Evolutionary conservation across 2,329 filamentous ascomycete species (phyloP), one percentile per base, ranked within the genome.

Genomic region (Ophiostoma triangulosporum): DNA sequence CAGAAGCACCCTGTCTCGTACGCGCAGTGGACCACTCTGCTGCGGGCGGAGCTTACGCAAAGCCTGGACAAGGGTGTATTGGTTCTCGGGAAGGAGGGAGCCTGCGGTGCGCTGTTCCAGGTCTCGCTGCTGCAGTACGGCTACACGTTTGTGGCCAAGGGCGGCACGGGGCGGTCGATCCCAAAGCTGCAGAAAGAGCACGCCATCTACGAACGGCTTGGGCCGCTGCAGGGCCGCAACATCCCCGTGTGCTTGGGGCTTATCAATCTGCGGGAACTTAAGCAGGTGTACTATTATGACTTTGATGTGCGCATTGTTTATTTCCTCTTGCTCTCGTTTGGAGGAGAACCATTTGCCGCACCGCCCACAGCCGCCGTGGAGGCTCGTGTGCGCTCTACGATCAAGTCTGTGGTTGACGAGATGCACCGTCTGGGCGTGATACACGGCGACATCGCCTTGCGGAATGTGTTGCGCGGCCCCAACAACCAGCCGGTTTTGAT

Each of bases 91-190:
- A 56, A 61, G n/a, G 53, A 60, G 29, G 66, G 70, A 4, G 58
- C 68, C 1, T 63, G 65, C 11, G 65, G 69, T 15, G 67, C 65
- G 4, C 60, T 73, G 6, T 74, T 75, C 57, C 61, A 64, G 52
- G 60, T 74, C 4, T 69, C 65, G 11, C 62, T 74, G 35, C 59
- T 66, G 26, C 61, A 56, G 3, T n/a, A n/a, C n/a, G n/a, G n/a
- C n/a, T n/a, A n/a, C n/a, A n/a, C n/a, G n/a, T n/a, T n/a, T n/a
- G n/a, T 65, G 4, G 35, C 15, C 35, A 36, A 36, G 58, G 66
- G 66, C 26, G 51, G 27, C 24, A 53, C 54, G 8, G 43, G 27
- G 26, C 32, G 32, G 4, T 3, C 12, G 3, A 50, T 54, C 17
- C 52, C 29, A 2, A 29, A 20, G 50, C 36, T 57, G 53, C 15